Evolutionary conservation across 2,329 filamentous ascomycete species (phyloP), one percentile per base, ranked within the genome.

Genomic region (Stagonosporopsis cucurbitacearum): DNA sequence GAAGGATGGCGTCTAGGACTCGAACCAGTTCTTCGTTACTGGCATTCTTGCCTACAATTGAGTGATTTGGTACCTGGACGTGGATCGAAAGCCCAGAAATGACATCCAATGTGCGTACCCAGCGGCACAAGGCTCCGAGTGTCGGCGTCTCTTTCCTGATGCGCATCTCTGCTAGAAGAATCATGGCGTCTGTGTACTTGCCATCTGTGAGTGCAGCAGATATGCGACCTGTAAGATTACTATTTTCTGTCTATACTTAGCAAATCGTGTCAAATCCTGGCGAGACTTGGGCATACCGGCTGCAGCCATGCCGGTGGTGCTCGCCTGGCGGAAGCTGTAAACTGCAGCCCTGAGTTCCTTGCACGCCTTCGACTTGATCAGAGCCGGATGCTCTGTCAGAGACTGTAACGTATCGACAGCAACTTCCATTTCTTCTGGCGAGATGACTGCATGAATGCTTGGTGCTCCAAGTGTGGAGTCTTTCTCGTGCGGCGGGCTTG

Each of bases 71-170:
- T 2, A 79, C 79, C 51, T 68, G 62, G 0, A 83, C 77, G 49
- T 83, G 78, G 20, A 85, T 84, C 3, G 85, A 85, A 7, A 89
- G 75, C 1, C 87, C 87, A 61, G 85, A 88, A 45, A 89, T 84
- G 22, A 89, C 84, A 64, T 90, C 88, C 23, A 90, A 77, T 66
- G 89, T 87, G 54, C 88, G 82, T 4, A 90, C 88, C 88, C 88
- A 91, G 53, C 88, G 84, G 70, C 87, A 90, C 7, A 90, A 74
- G 1, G 88, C 86, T 19, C 88, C 88, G 0, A 90, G 75, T 62
- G 88, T 88, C 0, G 88, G 88, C 17, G 84, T 81, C 58, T 90
- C 82, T 3, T 80, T 77, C n/a, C 87, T 79, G 17, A 90, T 85
- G 26, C 83, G 81, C 88, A 90, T 90, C 75, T 90, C 88, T 0